phyloP scores from a whole-genome alignment of 2,329 filamentous ascomycete genomes.

The Byssothecium circinans region DNA sequence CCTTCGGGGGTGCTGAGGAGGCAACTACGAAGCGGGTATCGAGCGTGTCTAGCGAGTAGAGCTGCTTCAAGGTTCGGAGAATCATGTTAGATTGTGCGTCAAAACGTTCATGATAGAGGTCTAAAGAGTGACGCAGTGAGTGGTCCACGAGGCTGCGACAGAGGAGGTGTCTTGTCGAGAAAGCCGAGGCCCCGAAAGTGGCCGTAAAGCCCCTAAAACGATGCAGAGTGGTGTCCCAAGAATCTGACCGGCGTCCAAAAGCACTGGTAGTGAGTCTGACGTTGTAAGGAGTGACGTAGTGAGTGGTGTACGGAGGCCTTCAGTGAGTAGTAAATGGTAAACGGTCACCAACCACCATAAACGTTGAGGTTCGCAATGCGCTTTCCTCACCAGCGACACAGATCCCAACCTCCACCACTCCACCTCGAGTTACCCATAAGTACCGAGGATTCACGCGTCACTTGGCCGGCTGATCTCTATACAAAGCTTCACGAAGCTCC shows the following conservation, averaged over 20 bases:
- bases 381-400: constrained; percentile 24
- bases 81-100: constrained; percentile 33
- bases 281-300: neutral
- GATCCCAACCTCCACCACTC: constrained; percentile 22
- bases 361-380: constrained; percentile 32
- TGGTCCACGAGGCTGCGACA: neutral
- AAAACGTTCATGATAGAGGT: constrained; percentile 23
- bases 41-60: constrained; percentile 68
- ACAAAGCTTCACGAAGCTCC: constrained; percentile 4
- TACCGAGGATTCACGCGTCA: constrained; percentile 29
- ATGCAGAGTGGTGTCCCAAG: no score
- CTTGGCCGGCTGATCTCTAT: constrained; percentile 5
- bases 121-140: neutral
- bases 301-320: neutral
- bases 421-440: constrained; percentile 7
- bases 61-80: constrained; percentile 52
- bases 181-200: no score
- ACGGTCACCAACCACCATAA: constrained; percentile 18
- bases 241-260: no score
- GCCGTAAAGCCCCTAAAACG: no score
- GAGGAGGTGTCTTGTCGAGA: no score
- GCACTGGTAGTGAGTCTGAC: no score
- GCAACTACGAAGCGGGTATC: constrained; percentile 73
- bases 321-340: no score
- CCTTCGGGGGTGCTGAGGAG: constrained; percentile 63